phyloP scores from a whole-genome alignment of 164 flowering plant species.

The Cinnamomum chago region DNA sequence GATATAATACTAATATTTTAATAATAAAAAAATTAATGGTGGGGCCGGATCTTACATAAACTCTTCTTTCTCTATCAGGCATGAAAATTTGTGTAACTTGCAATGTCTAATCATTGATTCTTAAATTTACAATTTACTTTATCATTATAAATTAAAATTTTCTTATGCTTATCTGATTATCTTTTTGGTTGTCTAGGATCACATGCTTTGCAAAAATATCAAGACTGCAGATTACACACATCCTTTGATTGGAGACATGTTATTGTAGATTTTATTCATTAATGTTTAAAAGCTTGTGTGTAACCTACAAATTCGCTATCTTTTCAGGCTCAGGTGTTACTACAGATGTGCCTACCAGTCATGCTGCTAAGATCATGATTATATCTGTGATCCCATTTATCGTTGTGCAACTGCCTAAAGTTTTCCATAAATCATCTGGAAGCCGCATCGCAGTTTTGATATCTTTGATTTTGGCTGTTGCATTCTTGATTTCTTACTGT shows the following conservation, averaged over 20 bases:
- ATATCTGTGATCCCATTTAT: slow-evolving; percentile 80
- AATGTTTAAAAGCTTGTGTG: no score
- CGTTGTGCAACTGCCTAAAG: slow-evolving; percentile 72
- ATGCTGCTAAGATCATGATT: slow-evolving; percentile 81
- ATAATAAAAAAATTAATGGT: no score
- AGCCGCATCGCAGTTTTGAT: slow-evolving; percentile 59
- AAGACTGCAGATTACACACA: neutral
- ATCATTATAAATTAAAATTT: no score
- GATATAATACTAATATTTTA: no score
- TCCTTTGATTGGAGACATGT: neutral
- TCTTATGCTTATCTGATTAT: neutral
- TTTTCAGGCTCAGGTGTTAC: slow-evolving; percentile 71
- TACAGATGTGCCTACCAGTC: slow-evolving; percentile 74
- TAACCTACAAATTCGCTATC: neutral
- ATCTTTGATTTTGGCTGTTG: slow-evolving; percentile 53
- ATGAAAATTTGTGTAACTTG: neutral
- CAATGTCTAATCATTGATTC: neutral
- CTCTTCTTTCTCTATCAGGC: neutral
- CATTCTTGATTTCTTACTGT: slow-evolving; percentile 62
- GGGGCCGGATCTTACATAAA: no score
- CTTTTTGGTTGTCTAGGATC: neutral
- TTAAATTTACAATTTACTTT: neutral
- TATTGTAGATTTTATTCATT: no score
- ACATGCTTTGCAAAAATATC: neutral
- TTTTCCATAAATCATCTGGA: slow-evolving; percentile 51